Conservation (phyloP, 1,284 basidiomycete genomes). For the Cystobasidiaceae sp. region DNA sequence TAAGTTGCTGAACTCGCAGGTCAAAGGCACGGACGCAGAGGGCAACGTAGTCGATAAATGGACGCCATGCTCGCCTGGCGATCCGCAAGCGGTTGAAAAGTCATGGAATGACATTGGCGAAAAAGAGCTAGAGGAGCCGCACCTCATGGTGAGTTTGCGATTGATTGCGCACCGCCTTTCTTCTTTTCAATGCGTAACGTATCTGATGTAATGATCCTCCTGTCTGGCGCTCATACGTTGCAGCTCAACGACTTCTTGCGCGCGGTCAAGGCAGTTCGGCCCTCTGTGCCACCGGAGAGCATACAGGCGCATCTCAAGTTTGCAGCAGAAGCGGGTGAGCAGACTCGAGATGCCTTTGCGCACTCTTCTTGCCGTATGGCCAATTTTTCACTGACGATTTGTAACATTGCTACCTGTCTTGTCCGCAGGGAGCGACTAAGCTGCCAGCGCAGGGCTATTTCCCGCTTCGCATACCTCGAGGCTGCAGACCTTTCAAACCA, state of each 20-base stretch:
- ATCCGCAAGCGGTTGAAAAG: conserved; percentile 78
- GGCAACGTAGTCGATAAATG: conserved; percentile 47
- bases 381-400: too few species aligned
- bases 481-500: too few species aligned
- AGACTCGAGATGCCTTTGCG: not conserved
- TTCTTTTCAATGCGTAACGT: not conserved
- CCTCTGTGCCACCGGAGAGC: conserved; percentile 84
- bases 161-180: not conserved
- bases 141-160: conserved; percentile 55
- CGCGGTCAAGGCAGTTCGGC: conserved; percentile 72
- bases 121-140: conserved; percentile 84
- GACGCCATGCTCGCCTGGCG: conserved; percentile 94
- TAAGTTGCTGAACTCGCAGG: conserved; percentile 45
- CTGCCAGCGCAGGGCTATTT: too few species aligned
- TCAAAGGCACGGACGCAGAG: conserved; percentile 47
- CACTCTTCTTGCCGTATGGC: too few species aligned
- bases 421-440: too few species aligned
- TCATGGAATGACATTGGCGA: conserved; percentile 87
- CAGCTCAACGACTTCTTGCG: conserved; percentile 70
- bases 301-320: conserved; percentile 54
- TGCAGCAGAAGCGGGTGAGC: conserved; percentile 29
- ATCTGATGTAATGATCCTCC: not conserved
- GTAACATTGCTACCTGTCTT: not conserved
- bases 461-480: too few species aligned
- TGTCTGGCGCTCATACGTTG: conserved; percentile 35